phyloP scores from a whole-genome alignment of 495 filamentous ascomycete genomes.

The Tuber indicum region DNA sequence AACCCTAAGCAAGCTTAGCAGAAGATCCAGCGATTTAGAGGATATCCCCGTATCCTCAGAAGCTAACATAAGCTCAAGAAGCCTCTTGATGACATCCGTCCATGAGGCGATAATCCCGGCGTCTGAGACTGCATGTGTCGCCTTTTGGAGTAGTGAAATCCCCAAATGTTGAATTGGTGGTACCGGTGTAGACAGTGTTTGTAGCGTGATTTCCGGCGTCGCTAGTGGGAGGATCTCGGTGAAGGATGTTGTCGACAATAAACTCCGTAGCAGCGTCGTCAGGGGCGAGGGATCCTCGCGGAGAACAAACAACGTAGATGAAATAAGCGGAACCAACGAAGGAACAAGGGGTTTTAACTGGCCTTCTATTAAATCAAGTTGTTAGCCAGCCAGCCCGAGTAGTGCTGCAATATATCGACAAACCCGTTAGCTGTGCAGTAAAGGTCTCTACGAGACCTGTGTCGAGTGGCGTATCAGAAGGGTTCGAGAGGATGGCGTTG shows the following conservation, averaged over 20 bases:
- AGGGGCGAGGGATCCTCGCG: conserved; percentile 25
- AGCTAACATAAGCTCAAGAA: conserved; percentile 22
- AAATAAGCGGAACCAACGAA: conserved; percentile 23
- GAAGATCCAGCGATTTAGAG: conserved; percentile 20
- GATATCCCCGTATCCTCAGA: conserved; percentile 23
- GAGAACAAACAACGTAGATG: conserved; percentile 16
- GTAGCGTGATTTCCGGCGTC: conserved; percentile 14
- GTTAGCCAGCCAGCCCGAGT: conserved; percentile 4
- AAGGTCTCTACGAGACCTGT: conserved; percentile 32
- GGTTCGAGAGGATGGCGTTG: conserved; percentile 18
- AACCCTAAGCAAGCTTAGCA: conserved; percentile 17
- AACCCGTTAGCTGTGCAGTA: conserved; percentile 29
- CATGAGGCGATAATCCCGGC: conserved; percentile 25
- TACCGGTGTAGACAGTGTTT: conserved; percentile 21
- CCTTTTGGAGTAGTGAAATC: conserved; percentile 23
- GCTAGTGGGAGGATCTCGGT: conserved; percentile 25
- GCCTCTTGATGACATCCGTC: conserved; percentile 31
- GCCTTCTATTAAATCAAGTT: conserved; percentile 13
- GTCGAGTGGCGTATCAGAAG: conserved; percentile 22
- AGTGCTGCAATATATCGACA: neutral
- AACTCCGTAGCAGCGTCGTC: conserved; percentile 30
- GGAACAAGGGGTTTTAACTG: conserved; percentile 22
- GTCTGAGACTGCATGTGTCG: conserved; percentile 19
- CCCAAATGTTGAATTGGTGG: conserved; percentile 21
- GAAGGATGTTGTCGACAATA: conserved; percentile 23